These are phyloP conservation scores for Ettlia oleoabundans DNA, from an alignment of 139 green algal species.

Conservation along the genomic window DNA sequence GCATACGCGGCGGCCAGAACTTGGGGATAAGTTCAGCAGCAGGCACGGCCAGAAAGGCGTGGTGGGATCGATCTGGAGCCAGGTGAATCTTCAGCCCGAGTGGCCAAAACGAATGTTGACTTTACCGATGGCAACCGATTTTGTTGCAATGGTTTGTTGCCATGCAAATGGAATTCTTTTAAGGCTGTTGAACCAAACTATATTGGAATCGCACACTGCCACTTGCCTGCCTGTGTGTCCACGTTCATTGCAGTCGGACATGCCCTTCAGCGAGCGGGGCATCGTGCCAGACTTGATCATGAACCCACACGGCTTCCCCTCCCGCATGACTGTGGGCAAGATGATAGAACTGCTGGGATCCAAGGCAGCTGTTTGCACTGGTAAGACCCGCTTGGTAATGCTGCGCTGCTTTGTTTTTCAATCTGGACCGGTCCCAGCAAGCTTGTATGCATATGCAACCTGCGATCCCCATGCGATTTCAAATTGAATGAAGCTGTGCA, in stretches of 20 bases:
- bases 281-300: slow-evolving; percentile 92
- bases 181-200: not conserved
- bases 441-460: not conserved
- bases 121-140: too few relatives aligned
- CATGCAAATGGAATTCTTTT: too few relatives aligned
- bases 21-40: slow-evolving; percentile 97
- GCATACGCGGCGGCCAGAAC: slow-evolving; percentile 93
- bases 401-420: not conserved
- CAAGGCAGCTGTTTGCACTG: slow-evolving; percentile 85
- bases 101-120: too few relatives aligned
- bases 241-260: slow-evolving; percentile 77
- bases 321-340: slow-evolving; percentile 90
- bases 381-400: too few relatives aligned
- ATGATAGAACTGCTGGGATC: slow-evolving; percentile 97
- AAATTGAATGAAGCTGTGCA: too few relatives aligned
- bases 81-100: too few relatives aligned
- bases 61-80: slow-evolving; percentile 85
- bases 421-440: not conserved
- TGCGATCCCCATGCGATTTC: not conserved
- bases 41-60: slow-evolving; percentile 98
- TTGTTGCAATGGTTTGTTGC: too few relatives aligned
- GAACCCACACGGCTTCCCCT: slow-evolving; percentile 88
- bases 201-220: not conserved
- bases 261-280: slow-evolving; percentile 91
- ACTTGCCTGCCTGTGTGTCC: not conserved